phyloP scores from a whole-genome alignment of 2,329 filamentous ascomycete species.

The Paramyrothecium sp. region DNA sequence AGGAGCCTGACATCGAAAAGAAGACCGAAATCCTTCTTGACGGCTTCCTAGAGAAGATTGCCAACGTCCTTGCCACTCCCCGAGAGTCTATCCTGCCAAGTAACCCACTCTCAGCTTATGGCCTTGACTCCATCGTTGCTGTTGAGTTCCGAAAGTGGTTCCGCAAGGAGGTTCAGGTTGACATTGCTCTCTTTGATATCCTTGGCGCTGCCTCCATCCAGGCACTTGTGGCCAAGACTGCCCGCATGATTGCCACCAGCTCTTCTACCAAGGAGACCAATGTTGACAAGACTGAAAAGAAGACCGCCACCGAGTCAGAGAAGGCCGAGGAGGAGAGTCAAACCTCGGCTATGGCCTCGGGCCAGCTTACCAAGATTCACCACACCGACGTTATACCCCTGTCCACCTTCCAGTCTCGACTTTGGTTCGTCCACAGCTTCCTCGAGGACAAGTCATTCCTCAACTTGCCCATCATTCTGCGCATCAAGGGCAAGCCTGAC shows the following conservation, averaged over 20 bases:
- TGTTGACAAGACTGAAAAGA: slow-evolving; percentile 13
- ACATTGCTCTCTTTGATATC: slow-evolving; percentile 10
- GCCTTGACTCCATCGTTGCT: slow-evolving; percentile 18
- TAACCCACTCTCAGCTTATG: slow-evolving; percentile 16
- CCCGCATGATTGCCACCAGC: slow-evolving; percentile 14
- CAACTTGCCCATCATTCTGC: slow-evolving; percentile 19
- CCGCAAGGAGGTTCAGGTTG: slow-evolving; percentile 11
- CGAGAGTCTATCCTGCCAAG: slow-evolving; percentile 9
- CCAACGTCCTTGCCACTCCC: slow-evolving; percentile 10
- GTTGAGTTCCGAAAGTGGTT: slow-evolving; percentile 21
- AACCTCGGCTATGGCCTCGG: slow-evolving; percentile 17
- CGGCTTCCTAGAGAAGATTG: slow-evolving; percentile 16
- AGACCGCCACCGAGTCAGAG: slow-evolving; percentile 6
- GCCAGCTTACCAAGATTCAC: slow-evolving; percentile 14
- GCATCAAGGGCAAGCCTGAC: slow-evolving; percentile 19
- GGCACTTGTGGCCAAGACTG: slow-evolving; percentile 16
- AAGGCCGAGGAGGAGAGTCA: slow-evolving; percentile 2
- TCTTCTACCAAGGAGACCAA: slow-evolving; percentile 10
- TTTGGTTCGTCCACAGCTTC: slow-evolving; percentile 23
- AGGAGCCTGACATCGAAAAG: slow-evolving; percentile 8
- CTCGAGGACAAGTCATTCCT: slow-evolving; percentile 20
- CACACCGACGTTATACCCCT: slow-evolving; percentile 12
- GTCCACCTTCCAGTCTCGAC: slow-evolving; percentile 21
- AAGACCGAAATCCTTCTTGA: slow-evolving; percentile 10
- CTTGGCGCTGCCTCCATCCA: slow-evolving; percentile 16